A percentile compares a stretch with the other conserved stretches of the same genome.
phyloP scores from a whole-genome alignment of 2,329 filamentous ascomycete genomes.

The Penicillium sclerotigenum region DNA sequence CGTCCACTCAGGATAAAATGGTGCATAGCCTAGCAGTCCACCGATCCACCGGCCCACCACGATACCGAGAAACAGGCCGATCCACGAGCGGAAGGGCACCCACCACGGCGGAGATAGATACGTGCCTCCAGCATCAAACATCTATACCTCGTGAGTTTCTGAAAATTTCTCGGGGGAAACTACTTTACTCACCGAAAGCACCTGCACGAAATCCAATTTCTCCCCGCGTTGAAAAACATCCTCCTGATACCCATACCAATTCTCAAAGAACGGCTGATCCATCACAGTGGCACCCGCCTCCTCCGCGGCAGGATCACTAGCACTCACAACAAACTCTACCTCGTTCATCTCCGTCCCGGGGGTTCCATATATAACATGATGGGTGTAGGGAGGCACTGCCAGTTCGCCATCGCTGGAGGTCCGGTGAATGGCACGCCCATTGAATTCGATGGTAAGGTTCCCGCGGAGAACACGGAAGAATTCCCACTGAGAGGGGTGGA shows the following conservation, averaged over 20 bases:
- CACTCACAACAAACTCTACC: background rate
- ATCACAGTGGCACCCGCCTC: background rate
- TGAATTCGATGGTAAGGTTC: background rate
- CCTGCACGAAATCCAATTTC: background rate
- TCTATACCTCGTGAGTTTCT: background rate
- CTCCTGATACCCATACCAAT: background rate
- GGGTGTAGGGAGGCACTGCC: background rate
- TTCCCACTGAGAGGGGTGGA: background rate
- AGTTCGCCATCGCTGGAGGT: background rate
- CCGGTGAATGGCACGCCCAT: background rate
- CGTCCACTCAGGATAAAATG: background rate
- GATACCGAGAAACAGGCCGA: background rate
- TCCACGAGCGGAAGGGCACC: background rate
- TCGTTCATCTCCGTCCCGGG: background rate
- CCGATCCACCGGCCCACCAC: constrained; percentile 1
- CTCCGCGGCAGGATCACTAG: background rate
- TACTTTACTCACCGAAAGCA: background rate
- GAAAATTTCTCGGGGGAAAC: background rate
- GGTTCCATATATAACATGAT: background rate
- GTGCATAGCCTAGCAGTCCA: background rate
- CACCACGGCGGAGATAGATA: background rate
- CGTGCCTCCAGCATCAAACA: background rate
- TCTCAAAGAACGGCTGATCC: background rate
- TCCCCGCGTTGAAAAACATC: background rate
- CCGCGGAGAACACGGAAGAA: background rate